Evolutionary conservation across 225 moss, liverwort and hornwort species (phyloP).

Genomic region (Climacium dendroides): DNA sequence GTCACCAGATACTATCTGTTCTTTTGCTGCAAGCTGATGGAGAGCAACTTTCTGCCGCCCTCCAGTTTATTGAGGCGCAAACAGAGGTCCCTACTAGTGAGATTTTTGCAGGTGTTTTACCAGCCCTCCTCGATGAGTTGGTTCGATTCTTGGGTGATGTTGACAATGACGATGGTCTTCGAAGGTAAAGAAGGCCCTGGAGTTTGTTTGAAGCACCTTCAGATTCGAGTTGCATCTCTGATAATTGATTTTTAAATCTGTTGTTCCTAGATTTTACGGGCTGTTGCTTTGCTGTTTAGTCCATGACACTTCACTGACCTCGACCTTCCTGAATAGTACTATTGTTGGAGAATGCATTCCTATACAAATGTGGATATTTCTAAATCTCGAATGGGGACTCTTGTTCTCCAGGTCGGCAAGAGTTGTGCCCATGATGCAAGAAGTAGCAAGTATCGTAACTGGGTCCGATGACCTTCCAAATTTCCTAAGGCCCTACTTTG

Average conservation of each 20-base stretch:
- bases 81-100: slow-evolving; percentile 85
- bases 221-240: background rate
- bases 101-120: slow-evolving; percentile 78
- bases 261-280: background rate
- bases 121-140: slow-evolving; percentile 84
- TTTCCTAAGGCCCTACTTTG: slow-evolving; percentile 82
- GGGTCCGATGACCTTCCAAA: slow-evolving; percentile 95
- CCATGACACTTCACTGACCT: background rate
- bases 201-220: background rate
- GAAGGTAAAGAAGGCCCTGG: slow-evolving; percentile 42
- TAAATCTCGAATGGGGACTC: background rate
- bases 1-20: slow-evolving; percentile 84
- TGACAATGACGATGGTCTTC: slow-evolving; percentile 72
- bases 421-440: slow-evolving; percentile 98
- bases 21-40: slow-evolving; percentile 92
- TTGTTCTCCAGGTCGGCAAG: slow-evolving; percentile 68
- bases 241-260: background rate
- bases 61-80: slow-evolving; percentile 93
- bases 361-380: background rate
- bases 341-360: background rate
- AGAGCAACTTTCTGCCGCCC: slow-evolving; percentile 79
- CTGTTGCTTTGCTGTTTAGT: slow-evolving; percentile 1
- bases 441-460: slow-evolving; percentile 92
- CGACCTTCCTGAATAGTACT: background rate
- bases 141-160: slow-evolving; percentile 91